A percentile compares a stretch with the other conserved stretches of the same genome.
phyloP scores from a whole-genome alignment of 805 yeast species.

The Wickerhamomyces ciferrii region DNA sequence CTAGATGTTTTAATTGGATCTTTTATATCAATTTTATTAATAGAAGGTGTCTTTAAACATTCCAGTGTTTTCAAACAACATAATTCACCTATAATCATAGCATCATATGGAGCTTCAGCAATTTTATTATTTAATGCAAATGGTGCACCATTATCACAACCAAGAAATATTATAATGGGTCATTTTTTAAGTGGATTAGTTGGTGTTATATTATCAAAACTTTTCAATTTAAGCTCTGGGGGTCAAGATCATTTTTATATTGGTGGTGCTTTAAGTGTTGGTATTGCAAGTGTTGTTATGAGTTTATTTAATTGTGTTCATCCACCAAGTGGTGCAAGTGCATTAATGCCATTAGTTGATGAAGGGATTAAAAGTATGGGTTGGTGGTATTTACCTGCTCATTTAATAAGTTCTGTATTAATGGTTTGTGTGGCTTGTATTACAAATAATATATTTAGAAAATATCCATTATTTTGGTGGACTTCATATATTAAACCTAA shows the following conservation, averaged over 20 bases:
- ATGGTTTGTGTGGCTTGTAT: slow-evolving; percentile 46
- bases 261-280: slow-evolving; percentile 54
- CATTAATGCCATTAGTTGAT: slow-evolving; percentile 50
- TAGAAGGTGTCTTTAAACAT: slow-evolving; percentile 40
- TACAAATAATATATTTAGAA: slow-evolving; percentile 46
- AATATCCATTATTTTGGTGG: slow-evolving; percentile 63
- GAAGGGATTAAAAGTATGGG: slow-evolving; percentile 41
- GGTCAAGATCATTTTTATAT: slow-evolving; percentile 49
- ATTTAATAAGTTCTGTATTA: slow-evolving; percentile 42
- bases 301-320: slow-evolving; percentile 50
- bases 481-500: slow-evolving; percentile 14
- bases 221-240: slow-evolving; percentile 39
- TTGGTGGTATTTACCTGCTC: slow-evolving; percentile 62
- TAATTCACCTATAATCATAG: slow-evolving; percentile 43
- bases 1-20: slow-evolving; percentile 39
- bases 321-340: slow-evolving; percentile 73
- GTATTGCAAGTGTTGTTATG: slow-evolving; percentile 48
- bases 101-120: slow-evolving; percentile 60
- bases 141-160: slow-evolving; percentile 60
- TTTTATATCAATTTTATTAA: slow-evolving; percentile 38
- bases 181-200: slow-evolving; percentile 47
- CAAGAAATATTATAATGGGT: slow-evolving; percentile 52
- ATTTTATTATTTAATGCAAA: slow-evolving; percentile 50
- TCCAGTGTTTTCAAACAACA: slow-evolving; percentile 31
- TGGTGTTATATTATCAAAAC: slow-evolving; percentile 49